These are phyloP conservation scores for Candida sp. DNA, from an alignment of 1,139 yeast species.

Conservation along the genomic window DNA sequence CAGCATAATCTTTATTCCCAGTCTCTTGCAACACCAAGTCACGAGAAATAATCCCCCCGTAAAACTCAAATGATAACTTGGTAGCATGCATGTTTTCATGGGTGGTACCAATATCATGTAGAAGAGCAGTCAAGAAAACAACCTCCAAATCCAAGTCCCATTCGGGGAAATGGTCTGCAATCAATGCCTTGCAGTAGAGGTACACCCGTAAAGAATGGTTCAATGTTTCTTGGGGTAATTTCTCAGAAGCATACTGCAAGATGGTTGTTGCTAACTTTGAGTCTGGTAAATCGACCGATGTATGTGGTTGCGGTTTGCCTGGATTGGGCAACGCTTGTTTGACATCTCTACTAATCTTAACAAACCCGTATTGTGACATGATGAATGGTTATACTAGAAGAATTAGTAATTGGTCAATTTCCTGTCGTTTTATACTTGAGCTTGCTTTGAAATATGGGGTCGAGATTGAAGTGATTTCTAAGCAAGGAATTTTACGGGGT, in stretches of 20 bases:
- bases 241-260: conserved; percentile 20
- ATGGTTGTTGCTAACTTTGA: conserved; percentile 17
- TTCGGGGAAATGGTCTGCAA: conserved; percentile 32
- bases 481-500: too few species aligned
- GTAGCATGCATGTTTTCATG: conserved; percentile 32
- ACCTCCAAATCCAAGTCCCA: conserved; percentile 33
- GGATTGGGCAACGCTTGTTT: conserved; percentile 23
- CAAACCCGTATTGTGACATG: conserved; percentile 32
- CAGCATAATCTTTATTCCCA: conserved; percentile 26
- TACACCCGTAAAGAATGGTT: conserved; percentile 33
- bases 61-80: conserved; percentile 36
- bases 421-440: too few species aligned
- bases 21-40: conserved; percentile 24
- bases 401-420: too few species aligned
- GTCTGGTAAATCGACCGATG: conserved; percentile 17
- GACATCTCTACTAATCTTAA: conserved; percentile 27
- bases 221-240: conserved; percentile 23
- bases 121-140: conserved; percentile 27
- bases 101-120: conserved; percentile 38
- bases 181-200: conserved; percentile 29
- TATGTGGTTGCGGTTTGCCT: conserved; percentile 23
- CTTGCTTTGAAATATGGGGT: too few species aligned
- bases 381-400: too few species aligned
- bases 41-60: conserved; percentile 31
- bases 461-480: too few species aligned